A percentile compares a stretch with the other conserved stretches of the same genome.
Evolutionary conservation across 2,329 filamentous ascomycete genomes (phyloP).

Genomic region (Epichloe elymi): DNA sequence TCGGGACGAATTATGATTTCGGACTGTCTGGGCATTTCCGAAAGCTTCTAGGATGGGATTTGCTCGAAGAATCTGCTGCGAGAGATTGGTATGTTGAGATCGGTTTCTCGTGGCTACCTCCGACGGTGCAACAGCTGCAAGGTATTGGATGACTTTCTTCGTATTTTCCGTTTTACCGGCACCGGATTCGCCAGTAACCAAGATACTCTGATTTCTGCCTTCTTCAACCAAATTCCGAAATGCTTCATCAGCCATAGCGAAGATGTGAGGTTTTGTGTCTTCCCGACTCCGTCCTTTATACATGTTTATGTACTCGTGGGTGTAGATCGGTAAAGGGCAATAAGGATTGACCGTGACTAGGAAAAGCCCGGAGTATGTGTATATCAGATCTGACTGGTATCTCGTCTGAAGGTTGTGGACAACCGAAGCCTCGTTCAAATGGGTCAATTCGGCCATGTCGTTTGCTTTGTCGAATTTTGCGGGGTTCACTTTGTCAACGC

Average conservation of each 20-base stretch:
- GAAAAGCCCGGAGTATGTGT: conserved; percentile 95
- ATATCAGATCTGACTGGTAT: conserved; percentile 93
- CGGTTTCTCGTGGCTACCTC: conserved; percentile 56
- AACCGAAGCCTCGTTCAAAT: conserved; percentile 94
- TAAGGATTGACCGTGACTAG: conserved; percentile 96
- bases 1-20: conserved; percentile 95
- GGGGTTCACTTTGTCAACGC: conserved; percentile 96
- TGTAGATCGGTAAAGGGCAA: conserved; percentile 87
- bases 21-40: conserved; percentile 92
- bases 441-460: conserved; percentile 97
- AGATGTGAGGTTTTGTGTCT: conserved; percentile 94
- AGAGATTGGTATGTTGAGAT: conserved; percentile 64
- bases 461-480: conserved; percentile 99
- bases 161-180: conserved; percentile 98
- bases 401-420: conserved; percentile 93
- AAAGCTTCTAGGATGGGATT: conserved; percentile 98
- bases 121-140: conserved; percentile 81
- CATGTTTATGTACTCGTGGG: conserved; percentile 94
- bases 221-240: conserved; percentile 94
- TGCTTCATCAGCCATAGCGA: conserved; percentile 91
- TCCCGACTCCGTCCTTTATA: conserved; percentile 86
- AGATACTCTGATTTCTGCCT: conserved; percentile 89
- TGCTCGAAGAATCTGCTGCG: conserved; percentile 87
- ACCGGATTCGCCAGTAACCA: conserved; percentile 95
- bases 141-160: conserved; percentile 98